These are phyloP conservation scores for Ascochyta pisi DNA, from an alignment of 2,329 filamentous ascomycete genomes.

Conservation along the genomic window DNA sequence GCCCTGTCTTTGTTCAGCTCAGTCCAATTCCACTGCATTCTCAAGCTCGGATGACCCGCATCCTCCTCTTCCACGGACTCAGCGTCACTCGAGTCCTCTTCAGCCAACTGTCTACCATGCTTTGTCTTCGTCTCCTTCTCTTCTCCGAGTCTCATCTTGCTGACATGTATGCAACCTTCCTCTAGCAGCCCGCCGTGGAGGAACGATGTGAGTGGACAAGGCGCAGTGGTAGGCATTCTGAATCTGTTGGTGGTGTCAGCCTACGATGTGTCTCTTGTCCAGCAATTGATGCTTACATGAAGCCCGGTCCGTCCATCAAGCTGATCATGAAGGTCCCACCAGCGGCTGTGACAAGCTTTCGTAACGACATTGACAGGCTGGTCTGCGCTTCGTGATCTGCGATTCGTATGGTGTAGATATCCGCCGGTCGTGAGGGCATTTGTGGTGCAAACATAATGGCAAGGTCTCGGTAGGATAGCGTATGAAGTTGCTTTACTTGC, in stretches of 20 bases:
- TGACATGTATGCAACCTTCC: slow-evolving; percentile 24
- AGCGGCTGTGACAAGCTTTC: slow-evolving; percentile 10
- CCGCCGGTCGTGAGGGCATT: slow-evolving; percentile 13
- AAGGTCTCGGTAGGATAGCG: background rate
- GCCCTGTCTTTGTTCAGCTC: slow-evolving; percentile 6
- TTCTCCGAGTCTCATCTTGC: slow-evolving; percentile 12
- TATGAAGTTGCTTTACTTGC: no score
- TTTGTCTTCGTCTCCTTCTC: background rate
- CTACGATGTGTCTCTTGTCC: background rate
- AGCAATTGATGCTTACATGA: slow-evolving; percentile 14
- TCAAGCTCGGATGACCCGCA: slow-evolving; percentile 21
- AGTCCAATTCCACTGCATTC: slow-evolving; percentile 25
- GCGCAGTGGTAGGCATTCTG: slow-evolving; percentile 15
- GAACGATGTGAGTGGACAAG: slow-evolving; percentile 18
- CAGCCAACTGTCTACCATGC: background rate
- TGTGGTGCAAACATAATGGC: slow-evolving; percentile 10
- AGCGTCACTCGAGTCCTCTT: slow-evolving; percentile 14
- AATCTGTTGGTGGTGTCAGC: slow-evolving; percentile 11
- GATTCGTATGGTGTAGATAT: slow-evolving; percentile 24
- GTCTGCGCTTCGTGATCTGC: slow-evolving; percentile 12
- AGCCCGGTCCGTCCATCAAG: slow-evolving; percentile 20
- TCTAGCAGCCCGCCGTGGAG: slow-evolving; percentile 23
- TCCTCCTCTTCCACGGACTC: slow-evolving; percentile 17
- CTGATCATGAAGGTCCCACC: slow-evolving; percentile 19
- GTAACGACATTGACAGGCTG: slow-evolving; percentile 8